A percentile compares a stretch with the other conserved stretches of the same genome.
Conservation (phyloP, 2,329 filamentous ascomycete species). For the Xylogone sp. region DNA sequence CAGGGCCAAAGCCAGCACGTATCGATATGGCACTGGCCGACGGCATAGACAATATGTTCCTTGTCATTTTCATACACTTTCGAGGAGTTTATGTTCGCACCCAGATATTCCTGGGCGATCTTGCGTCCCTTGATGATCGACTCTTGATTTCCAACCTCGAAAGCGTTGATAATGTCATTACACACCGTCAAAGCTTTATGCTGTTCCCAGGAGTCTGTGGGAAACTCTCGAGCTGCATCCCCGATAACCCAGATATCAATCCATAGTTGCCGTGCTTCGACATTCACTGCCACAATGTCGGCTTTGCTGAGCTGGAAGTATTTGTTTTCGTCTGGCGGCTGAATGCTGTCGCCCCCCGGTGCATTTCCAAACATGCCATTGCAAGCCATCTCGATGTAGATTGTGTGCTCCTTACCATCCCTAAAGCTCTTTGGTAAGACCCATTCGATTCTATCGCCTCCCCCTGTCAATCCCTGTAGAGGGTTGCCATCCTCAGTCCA, state of each 20-base stretch:
- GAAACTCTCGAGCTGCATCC: conserved; percentile 89
- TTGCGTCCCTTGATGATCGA: conserved; percentile 77
- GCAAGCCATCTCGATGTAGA: conserved; percentile 98
- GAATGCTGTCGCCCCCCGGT: conserved; percentile 76
- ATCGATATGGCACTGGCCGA: conserved; percentile 97
- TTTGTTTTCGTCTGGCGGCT: conserved; percentile 81
- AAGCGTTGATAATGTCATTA: conserved; percentile 86
- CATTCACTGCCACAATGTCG: conserved; percentile 84
- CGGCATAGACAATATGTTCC: conserved; percentile 75
- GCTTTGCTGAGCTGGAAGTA: conserved; percentile 74
- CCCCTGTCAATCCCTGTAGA: conserved; percentile 86
- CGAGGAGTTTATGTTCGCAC: conserved; percentile 73
- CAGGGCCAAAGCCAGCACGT: conserved; percentile 99
- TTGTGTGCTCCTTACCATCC: conserved; percentile 80
- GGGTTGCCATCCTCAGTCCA: conserved; percentile 90
- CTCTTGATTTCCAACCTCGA: conserved; percentile 74
- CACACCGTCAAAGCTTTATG: conserved; percentile 80
- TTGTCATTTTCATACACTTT: conserved; percentile 78
- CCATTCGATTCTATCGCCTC: conserved; percentile 87
- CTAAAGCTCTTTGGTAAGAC: conserved; percentile 77
- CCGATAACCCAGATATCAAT: conserved; percentile 96
- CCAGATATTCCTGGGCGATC: conserved; percentile 80
- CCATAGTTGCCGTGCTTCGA: conserved; percentile 75
- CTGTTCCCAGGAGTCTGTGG: conserved; percentile 80
- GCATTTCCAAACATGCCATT: conserved; percentile 98